These are phyloP conservation scores for Calonectria henricotiae DNA, from an alignment of 2,329 filamentous ascomycete genomes.

Conservation along the genomic window DNA sequence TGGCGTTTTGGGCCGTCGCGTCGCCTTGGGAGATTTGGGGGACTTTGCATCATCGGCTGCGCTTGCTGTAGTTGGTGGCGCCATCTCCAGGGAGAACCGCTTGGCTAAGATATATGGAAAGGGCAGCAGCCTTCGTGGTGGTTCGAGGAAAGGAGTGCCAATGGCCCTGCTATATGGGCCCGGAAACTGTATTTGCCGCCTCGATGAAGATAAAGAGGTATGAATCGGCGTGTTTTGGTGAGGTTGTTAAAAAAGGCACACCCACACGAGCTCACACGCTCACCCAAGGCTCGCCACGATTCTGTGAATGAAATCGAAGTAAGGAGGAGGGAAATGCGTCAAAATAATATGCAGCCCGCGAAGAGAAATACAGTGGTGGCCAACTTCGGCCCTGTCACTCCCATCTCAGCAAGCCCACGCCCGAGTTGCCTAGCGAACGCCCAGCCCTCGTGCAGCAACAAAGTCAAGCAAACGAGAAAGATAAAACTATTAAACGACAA, in stretches of 20 bases:
- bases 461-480: constrained; percentile 7
- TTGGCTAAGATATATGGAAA: constrained; percentile 7
- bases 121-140: background rate
- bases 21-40: constrained; percentile 55
- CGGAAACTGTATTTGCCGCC: background rate
- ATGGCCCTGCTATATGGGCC: background rate
- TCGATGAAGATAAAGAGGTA: background rate
- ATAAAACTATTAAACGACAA: constrained; percentile 8
- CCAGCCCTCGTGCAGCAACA: background rate
- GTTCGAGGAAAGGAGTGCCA: constrained; percentile 15
- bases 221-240: constrained; percentile 7
- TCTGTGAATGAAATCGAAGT: background rate
- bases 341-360: background rate
- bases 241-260: background rate
- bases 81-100: constrained; percentile 43
- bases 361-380: background rate
- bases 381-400: constrained; percentile 11
- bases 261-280: background rate
- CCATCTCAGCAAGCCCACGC: constrained; percentile 2
- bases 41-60: constrained; percentile 49
- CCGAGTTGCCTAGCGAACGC: constrained; percentile 8
- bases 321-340: background rate
- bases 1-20: constrained; percentile 51
- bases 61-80: constrained; percentile 46
- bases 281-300: background rate